Evolutionary conservation across 2,329 filamentous ascomycete genomes (phyloP).

Genomic region (Colletotrichum sp.): DNA sequence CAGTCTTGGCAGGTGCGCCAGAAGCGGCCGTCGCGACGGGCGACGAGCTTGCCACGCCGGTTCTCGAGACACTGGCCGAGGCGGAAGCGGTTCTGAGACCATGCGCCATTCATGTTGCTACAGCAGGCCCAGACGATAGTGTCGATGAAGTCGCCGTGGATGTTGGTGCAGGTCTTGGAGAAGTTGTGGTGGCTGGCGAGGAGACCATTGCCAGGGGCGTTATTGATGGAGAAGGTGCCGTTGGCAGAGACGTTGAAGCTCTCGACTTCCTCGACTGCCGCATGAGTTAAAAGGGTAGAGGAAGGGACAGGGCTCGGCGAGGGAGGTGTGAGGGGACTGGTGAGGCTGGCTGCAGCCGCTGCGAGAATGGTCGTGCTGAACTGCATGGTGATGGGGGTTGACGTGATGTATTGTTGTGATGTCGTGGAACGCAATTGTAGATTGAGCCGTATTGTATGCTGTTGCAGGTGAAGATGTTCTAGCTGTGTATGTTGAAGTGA

Average conservation of each 20-base stretch:
- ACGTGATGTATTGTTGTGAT: neutral
- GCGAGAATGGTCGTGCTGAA: neutral
- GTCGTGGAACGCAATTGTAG: neutral
- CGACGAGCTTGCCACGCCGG: neutral
- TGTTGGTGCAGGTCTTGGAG: neutral
- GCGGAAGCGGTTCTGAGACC: neutral
- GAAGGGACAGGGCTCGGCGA: neutral
- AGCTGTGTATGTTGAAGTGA: too few relatives aligned
- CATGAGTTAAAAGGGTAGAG: neutral
- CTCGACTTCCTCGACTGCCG: neutral
- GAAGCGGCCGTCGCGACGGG: neutral
- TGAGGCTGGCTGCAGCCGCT: neutral
- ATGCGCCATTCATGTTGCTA: neutral
- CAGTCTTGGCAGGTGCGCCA: neutral
- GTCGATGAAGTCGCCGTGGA: neutral
- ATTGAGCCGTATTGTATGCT: neutral
- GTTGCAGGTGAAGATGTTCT: neutral
- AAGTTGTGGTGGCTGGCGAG: neutral
- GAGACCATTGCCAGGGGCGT: neutral
- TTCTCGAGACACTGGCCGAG: neutral
- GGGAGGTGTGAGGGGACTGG: neutral
- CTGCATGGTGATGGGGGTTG: neutral
- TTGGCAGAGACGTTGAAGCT: neutral
- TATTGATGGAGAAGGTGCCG: fast-evolving
- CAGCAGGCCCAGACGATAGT: neutral